Evolutionary conservation across 2,329 filamentous ascomycete genomes (phyloP).

Genomic region (Arthrobotrys conoides): DNA sequence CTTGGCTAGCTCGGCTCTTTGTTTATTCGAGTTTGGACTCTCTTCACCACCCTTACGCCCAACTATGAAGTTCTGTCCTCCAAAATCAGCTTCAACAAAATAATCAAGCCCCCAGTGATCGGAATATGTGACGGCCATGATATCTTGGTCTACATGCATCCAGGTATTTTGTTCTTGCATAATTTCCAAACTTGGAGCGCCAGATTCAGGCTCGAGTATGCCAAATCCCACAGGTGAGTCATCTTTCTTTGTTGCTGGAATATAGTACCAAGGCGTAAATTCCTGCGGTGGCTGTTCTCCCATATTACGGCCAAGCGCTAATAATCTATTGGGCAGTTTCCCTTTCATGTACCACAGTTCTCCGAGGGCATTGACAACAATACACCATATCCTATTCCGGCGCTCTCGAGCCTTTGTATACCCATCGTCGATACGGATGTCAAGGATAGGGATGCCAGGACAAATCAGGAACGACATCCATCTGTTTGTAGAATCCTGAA

Average conservation of each 20-base stretch:
- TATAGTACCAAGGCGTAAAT: constrained; percentile 49
- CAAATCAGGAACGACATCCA: constrained; percentile 66
- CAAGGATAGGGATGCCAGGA: constrained; percentile 91
- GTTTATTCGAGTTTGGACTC: constrained; percentile 28
- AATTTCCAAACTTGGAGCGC: background rate
- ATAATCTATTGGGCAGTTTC: constrained; percentile 37
- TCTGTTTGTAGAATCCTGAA: constrained; percentile 41
- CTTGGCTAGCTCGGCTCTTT: constrained; percentile 36
- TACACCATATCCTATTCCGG: constrained; percentile 85
- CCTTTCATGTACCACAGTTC: constrained; percentile 83
- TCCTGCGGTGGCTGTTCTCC: constrained; percentile 30
- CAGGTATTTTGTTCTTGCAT: constrained; percentile 29
- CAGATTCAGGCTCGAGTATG: constrained; percentile 14
- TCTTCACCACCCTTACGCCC: constrained; percentile 46
- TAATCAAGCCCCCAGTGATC: constrained; percentile 52
- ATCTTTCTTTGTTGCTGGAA: constrained; percentile 38
- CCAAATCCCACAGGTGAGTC: constrained; percentile 45
- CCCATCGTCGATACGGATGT: constrained; percentile 84
- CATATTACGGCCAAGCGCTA: constrained; percentile 34
- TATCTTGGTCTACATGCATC: constrained; percentile 42
- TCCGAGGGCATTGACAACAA: constrained; percentile 91
- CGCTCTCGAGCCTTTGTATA: constrained; percentile 80
- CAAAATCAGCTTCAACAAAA: constrained; percentile 57
- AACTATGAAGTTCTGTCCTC: constrained; percentile 51
- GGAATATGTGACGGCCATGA: constrained; percentile 39